phyloP scores from a whole-genome alignment of 1,139 yeast species.

The Casaregolazyma suthepensis region DNA sequence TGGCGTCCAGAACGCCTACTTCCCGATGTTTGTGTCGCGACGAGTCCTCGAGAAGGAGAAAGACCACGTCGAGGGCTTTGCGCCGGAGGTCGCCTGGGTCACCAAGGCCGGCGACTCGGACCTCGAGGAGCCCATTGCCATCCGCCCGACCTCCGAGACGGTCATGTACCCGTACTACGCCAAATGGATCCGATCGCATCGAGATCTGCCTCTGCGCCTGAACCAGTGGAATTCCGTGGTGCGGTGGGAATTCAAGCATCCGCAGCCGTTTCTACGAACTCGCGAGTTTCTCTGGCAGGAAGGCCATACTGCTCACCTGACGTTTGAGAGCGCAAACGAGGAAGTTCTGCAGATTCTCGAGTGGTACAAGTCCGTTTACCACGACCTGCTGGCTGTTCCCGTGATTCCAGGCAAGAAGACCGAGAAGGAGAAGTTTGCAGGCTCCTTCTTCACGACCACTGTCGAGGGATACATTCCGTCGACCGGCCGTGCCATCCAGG shows the following conservation, averaged over 20 bases:
- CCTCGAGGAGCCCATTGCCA: conserved; percentile 96
- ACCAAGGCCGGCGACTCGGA: conserved; percentile 93
- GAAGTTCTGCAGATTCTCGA: conserved; percentile 88
- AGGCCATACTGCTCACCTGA: conserved; percentile 96
- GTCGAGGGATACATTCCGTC: conserved; percentile 96
- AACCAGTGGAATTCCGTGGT: conserved; percentile 99
- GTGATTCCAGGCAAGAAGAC: conserved; percentile 94
- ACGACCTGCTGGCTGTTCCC: conserved; percentile 93
- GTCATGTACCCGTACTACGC: conserved; percentile 99
- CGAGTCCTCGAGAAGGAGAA: conserved; percentile 93
- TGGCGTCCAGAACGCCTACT: conserved; percentile 92
- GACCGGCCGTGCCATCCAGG: conserved; percentile 99
- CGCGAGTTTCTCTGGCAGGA: conserved; percentile 99
- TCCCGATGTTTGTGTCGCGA: conserved; percentile 97
- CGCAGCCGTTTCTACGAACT: conserved; percentile 97
- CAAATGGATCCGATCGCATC: conserved; percentile 97
- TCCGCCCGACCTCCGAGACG: conserved; percentile 98
- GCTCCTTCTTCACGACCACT: conserved; percentile 93
- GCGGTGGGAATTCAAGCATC: conserved; percentile 99
- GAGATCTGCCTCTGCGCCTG: conserved; percentile 91
- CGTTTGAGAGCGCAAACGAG: conserved; percentile 66
- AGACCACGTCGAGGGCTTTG: conserved; percentile 98
- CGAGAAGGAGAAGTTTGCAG: conserved; percentile 97
- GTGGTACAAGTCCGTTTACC: conserved; percentile 76
- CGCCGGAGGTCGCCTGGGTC: conserved; percentile 99